A percentile compares a stretch with the other conserved stretches of the same genome.
These are phyloP conservation scores for Fusarium neocosmosporiellum DNA, from an alignment of 2,329 filamentous ascomycete species.

Conservation along the genomic window DNA sequence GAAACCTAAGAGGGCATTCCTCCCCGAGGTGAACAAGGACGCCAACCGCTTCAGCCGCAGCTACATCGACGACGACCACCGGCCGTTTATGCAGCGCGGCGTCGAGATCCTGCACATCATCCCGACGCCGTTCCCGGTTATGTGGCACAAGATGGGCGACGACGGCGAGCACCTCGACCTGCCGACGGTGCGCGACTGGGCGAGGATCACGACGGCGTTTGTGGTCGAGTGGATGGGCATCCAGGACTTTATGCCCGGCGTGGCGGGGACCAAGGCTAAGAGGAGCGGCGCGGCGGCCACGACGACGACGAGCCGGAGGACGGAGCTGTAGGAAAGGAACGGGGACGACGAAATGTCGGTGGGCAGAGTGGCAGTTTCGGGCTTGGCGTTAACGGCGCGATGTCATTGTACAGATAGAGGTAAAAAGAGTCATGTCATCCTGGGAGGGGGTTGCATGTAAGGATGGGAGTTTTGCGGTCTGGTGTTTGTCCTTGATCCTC, in stretches of 20 bases:
- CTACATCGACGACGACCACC: conserved; percentile 85
- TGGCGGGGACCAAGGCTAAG: conserved; percentile 36
- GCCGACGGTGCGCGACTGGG: conserved; percentile 87
- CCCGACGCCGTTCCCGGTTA: conserved; percentile 80
- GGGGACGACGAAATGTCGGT: conserved; percentile 30
- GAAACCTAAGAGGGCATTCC: conserved; percentile 63
- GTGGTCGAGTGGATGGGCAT: conserved; percentile 93
- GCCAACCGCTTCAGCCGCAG: conserved; percentile 58
- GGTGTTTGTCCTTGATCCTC: neutral
- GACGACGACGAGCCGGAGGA: conserved; percentile 44
- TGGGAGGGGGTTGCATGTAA: conserved; percentile 1
- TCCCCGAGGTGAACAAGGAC: conserved; percentile 71
- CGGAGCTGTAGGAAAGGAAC: conserved; percentile 46
- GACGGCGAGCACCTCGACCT: conserved; percentile 87
- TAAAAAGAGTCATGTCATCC: conserved; percentile 25
- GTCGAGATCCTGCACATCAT: conserved; percentile 93
- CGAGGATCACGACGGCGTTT: conserved; percentile 84
- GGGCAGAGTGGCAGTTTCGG: conserved; percentile 4
- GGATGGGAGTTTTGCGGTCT: conserved; percentile 15
- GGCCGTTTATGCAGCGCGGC: conserved; percentile 88
- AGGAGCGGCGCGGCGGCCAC: conserved; percentile 40
- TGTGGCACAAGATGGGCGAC: conserved; percentile 90
- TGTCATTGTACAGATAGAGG: conserved; percentile 25
- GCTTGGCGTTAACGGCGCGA: conserved; percentile 35
- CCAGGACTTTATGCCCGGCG: conserved; percentile 51